Evolutionary conservation across 129 eudicot genomes (phyloP), one percentile per base, ranked within the genome.

Genomic region (Flaveria brownii): DNA sequence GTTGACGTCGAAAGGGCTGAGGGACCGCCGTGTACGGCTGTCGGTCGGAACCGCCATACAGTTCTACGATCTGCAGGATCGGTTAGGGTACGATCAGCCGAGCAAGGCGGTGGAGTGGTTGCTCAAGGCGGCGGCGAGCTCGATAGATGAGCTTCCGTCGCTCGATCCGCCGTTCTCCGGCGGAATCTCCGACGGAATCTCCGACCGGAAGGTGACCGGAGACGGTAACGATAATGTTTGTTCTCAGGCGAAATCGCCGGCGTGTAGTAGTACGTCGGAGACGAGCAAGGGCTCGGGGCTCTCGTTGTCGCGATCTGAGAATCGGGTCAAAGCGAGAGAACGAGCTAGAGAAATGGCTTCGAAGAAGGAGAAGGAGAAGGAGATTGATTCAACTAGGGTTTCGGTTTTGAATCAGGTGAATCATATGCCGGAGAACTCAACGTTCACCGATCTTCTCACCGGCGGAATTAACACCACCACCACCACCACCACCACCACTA

Each of bases 71-170:
- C 78, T 92, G 42, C 98, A 92, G 62, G 98, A 92, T 47, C 86
- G 98, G 66, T 75, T 92, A 23, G 98, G 98, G 1, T 88, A 50
- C 50, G 98, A 92, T 69, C 98, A 92, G 77, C 98, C 98, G 6
- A 92, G 98, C 16, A 92, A 92, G 82, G 98, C 98, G 3, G 96
- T 92, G 25, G 98, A 92, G 73, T 92, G 98, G 98, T 76, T 92
- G 61, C 81, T 92, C 6, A 90, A 92, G 71, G 92, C 94, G 0
- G 98, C 96, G 9, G 78, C 88, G 4, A 85, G 68, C 20, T 87
- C 98, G 12, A 92, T 92, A 10, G 77, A 78, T 0, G 96, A 88
- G 87, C 89, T 92, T 52, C 96, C 96, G 45, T 83, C 87, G 2
- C 79, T 92, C 2, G 85, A 82, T 45, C 82, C 85, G 14, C 79